phyloP scores from a whole-genome alignment of 1,139 yeast species.

The Saccharomyces hybrid region DNA sequence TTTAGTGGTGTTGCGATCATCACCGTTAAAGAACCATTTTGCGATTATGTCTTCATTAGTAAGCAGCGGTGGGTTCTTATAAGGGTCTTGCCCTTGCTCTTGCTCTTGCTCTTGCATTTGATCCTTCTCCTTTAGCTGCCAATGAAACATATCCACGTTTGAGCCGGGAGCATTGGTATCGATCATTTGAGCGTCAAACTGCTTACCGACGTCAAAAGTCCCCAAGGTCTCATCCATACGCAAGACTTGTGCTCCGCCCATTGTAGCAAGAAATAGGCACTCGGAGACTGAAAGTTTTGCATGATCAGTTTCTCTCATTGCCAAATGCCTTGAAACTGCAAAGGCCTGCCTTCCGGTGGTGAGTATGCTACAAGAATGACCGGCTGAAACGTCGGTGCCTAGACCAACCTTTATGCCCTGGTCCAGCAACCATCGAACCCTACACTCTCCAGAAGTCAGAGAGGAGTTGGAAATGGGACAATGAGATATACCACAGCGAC shows the following conservation, averaged over 20 bases:
- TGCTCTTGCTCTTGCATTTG: neutral
- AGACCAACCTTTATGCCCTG: constrained; percentile 67
- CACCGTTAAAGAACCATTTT: constrained; percentile 94
- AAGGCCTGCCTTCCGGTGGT: constrained; percentile 71
- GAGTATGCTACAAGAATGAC: constrained; percentile 73
- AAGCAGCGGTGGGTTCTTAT: constrained; percentile 7
- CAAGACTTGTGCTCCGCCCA: constrained; percentile 83
- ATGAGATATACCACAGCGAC: constrained; percentile 72
- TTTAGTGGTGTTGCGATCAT: constrained; percentile 71
- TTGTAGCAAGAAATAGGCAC: constrained; percentile 72
- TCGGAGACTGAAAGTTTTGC: constrained; percentile 59
- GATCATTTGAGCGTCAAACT: constrained; percentile 77
- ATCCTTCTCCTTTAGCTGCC: constrained; percentile 41
- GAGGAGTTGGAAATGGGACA: constrained; percentile 92
- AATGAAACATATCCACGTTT: constrained; percentile 64
- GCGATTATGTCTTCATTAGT: constrained; percentile 49
- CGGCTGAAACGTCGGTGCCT: constrained; percentile 93
- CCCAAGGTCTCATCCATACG: constrained; percentile 56
- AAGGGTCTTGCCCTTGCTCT: neutral
- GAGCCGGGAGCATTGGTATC: constrained; percentile 48
- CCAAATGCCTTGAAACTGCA: constrained; percentile 74
- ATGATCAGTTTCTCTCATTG: constrained; percentile 44
- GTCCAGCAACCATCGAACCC: constrained; percentile 61
- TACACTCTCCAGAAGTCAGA: constrained; percentile 86
- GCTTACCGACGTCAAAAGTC: constrained; percentile 63